These are phyloP conservation scores for Nicotiana undulata DNA, from an alignment of 257 asterid genomes.

Conservation along the genomic window DNA sequence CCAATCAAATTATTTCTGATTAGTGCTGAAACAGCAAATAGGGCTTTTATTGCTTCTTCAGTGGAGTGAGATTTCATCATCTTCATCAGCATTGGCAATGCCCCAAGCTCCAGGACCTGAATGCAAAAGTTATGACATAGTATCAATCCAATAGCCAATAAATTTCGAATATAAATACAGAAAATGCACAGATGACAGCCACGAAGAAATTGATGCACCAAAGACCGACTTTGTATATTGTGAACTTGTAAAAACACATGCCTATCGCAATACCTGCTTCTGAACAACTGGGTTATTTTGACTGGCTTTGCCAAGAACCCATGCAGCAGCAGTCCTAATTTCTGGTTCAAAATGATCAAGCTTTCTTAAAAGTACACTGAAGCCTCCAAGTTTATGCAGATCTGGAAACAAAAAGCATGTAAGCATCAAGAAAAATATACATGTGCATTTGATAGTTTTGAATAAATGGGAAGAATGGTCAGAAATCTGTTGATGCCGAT, in stretches of 20 bases:
- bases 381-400: slow-evolving; percentile 73
- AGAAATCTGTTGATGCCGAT: not conserved
- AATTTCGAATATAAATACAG: not conserved
- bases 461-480: not conserved
- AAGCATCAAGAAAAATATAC: not conserved
- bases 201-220: slow-evolving; percentile 2
- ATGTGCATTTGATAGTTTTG: not conserved
- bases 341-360: slow-evolving; percentile 44
- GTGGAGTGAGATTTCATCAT: slow-evolving; percentile 41
- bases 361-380: slow-evolving; percentile 38
- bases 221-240: not conserved
- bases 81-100: slow-evolving; percentile 51
- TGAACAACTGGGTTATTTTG: slow-evolving; percentile 76
- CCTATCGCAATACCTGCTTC: slow-evolving; percentile 48
- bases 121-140: slow-evolving; percentile 11
- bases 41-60: slow-evolving; percentile 79
- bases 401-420: slow-evolving; percentile 27
- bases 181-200: not conserved
- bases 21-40: slow-evolving; percentile 78
- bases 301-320: slow-evolving; percentile 84
- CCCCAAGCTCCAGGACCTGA: slow-evolving; percentile 71
- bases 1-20: slow-evolving; percentile 55
- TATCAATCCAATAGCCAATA: not conserved
- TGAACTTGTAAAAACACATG: not conserved
- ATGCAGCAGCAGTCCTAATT: slow-evolving; percentile 63